Base-by-base conservation (phyloP, 2,329 filamentous ascomycete genomes). In the Aquanectria penicillioides region DNA sequence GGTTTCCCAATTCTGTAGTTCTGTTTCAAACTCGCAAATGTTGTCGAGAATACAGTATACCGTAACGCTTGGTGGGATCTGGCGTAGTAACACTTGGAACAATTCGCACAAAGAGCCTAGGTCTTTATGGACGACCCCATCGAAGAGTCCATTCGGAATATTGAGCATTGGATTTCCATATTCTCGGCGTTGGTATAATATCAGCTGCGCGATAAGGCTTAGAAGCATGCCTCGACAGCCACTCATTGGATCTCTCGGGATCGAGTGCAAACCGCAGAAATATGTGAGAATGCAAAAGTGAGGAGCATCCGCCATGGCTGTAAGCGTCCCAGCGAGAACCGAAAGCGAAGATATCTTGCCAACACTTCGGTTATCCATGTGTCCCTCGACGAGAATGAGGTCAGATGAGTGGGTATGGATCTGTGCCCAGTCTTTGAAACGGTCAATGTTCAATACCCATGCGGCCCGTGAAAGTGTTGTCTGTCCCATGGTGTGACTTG, bases 311-410 rank as follows among this genome's bases (percentile, higher is more conserved):
- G 17, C 17, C 36, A 57, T 57, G 15, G 36, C 44, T n/a, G 46
- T 12, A 31, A 50, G 44, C 12, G 17, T 57, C 2, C 44, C 53
- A 20, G 53, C 43, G 0, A 57, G 15, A 5, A 57, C 53, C 10
- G 53, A 57, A 18, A 57, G 37, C 11, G 53, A 44, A n/a, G 53
- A 57, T 22, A 57, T 43, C 17, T 57, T 57, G 4, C 53, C 44
- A 5, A 29, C 9, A 10, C 53, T 28, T 6, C 22, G n/a, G n/a
- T 50, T 29, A 3, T 28, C 44, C 13, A 57, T 23, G 10, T 50
- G 44, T 10, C 53, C 53, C 5, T 57, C 53, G 8, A 57, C 23
- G 4, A 57, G 29, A 6, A 57, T 15, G 12, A 57, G 22, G 12
- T 57, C 44, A 3, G 53, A 50, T 9, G 37, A 37, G 10, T 15